Evolutionary conservation across 805 yeast species (phyloP), one percentile per base, ranked within the genome.

Genomic region (Barnettozyma sp.): DNA sequence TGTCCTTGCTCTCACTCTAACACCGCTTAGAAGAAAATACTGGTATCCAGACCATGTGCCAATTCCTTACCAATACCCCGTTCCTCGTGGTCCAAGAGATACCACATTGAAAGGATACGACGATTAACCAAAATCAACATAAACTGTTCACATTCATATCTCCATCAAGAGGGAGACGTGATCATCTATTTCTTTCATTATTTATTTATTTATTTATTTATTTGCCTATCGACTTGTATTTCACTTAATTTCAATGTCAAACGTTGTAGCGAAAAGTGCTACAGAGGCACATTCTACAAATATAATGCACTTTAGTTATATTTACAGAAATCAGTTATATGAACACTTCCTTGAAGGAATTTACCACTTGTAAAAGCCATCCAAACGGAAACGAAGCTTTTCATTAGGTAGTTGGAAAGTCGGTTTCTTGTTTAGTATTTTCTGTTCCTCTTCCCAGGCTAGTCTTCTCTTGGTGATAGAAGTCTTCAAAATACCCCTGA

Each of bases 401-500:
- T 63, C 63, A 34, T 60, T 63, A 11, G 67, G 63, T 32, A 72
- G 49, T 47, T 65, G 71, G 26, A 62, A 54, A 52, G 71, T 67
- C 16, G 85, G 82, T 54, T 73, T 78, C 43, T 64, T 66, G 35
- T 56, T 65, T 17, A 58, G 48, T 40, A 65, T 59, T 51, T 71
- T 71, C 45, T 68, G 63, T 36, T 66, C 59, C 42, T 66, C 61
- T 53, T 83, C 94, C 65, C 71, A 73, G 12, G 64, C 71, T 36
- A 73, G 52, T 58, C 94, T 71, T 42, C 63, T 56, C 50, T 67
- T 62, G 11, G 94, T 82, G 45, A 73, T 75, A 30, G 73, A 68
- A 5, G 85, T 71, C 56, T 77, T 81, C 39, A 90, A 65, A 39
- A 90, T 69, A 30, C 84, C 83, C 62, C 81, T 76, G 22, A 88